These are phyloP conservation scores for Boletus coffeatus DNA, from an alignment of 1,284 basidiomycete genomes.

Conservation along the genomic window DNA sequence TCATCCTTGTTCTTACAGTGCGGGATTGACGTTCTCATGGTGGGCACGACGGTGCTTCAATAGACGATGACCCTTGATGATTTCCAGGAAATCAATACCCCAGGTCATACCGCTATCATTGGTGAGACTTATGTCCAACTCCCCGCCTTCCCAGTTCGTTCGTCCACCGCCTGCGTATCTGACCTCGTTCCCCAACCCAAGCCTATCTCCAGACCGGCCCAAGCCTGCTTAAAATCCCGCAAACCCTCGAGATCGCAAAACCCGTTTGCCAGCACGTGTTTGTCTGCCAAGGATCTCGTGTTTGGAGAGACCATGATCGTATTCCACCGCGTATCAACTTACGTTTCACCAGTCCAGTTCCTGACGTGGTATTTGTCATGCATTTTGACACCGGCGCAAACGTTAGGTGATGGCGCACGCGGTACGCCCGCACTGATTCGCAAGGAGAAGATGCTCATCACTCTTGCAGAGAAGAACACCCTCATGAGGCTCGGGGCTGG, in stretches of 20 bases:
- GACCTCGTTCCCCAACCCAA: conserved; percentile 24
- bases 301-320: too few relatives aligned
- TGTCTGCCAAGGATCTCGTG: too few relatives aligned
- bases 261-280: too few relatives aligned
- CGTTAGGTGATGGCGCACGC: too few relatives aligned
- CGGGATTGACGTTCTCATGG: conserved; percentile 29
- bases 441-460: conserved; percentile 60
- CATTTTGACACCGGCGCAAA: too few relatives aligned
- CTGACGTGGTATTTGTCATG: too few relatives aligned
- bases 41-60: conserved; percentile 7
- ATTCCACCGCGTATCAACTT: too few relatives aligned
- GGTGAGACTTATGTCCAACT: conserved; percentile 37
- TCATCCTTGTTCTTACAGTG: conserved; percentile 15
- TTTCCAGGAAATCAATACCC: conserved; percentile 57
- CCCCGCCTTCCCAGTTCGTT: conserved; percentile 40
- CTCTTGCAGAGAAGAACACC: conserved; percentile 60
- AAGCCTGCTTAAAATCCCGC: conserved; percentile 14
- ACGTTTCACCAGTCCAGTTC: too few relatives aligned
- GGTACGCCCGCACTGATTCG: conserved; percentile 39
- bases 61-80: conserved; percentile 18
- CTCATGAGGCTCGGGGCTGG: conserved; percentile 56
- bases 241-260: too few relatives aligned
- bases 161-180: conserved; percentile 53
- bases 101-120: conserved; percentile 69
- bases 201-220: conserved; percentile 3